phyloP scores from a whole-genome alignment of 78 protist genomes.

The Dictyostelium capitatum region DNA sequence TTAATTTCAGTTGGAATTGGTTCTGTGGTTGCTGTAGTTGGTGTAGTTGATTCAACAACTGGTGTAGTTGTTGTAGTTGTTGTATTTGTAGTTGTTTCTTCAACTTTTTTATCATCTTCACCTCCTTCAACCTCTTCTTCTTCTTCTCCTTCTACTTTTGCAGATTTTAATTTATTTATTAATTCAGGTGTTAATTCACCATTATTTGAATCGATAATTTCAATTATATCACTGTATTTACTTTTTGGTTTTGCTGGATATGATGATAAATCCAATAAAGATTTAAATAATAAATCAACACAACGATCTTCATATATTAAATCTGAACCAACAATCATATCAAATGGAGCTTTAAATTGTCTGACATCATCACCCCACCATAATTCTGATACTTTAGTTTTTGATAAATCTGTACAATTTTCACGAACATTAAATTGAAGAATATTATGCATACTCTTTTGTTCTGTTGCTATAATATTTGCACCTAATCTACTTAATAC shows the following conservation, averaged over 20 bases:
- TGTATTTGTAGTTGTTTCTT: neutral
- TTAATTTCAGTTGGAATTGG: neutral
- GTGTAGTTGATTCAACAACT: neutral
- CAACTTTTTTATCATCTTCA: constrained; percentile 9
- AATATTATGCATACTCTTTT: constrained; percentile 57
- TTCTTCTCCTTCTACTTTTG: neutral
- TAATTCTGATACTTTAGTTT: constrained; percentile 37
- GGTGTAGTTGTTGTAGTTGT: neutral
- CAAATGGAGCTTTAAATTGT: constrained; percentile 50
- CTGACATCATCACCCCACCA: constrained; percentile 74
- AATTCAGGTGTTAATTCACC: neutral
- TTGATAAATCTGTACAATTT: constrained; percentile 23
- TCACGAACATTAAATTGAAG: constrained; percentile 26
- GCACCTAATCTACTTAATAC: constrained; percentile 22
- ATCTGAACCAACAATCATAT: constrained; percentile 70
- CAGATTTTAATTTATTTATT: neutral
- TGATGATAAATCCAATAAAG: constrained; percentile 44
- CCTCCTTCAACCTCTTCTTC: neutral
- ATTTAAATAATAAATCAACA: constrained; percentile 37
- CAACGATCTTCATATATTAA: constrained; percentile 65
- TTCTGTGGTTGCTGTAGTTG: neutral
- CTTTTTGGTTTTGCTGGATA: constrained; percentile 42
- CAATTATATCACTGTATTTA: neutral
- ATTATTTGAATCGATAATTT: neutral
- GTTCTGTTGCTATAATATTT: constrained; percentile 38